phyloP scores from a whole-genome alignment of 805 yeast genomes.

The Barnettozyma californica region DNA sequence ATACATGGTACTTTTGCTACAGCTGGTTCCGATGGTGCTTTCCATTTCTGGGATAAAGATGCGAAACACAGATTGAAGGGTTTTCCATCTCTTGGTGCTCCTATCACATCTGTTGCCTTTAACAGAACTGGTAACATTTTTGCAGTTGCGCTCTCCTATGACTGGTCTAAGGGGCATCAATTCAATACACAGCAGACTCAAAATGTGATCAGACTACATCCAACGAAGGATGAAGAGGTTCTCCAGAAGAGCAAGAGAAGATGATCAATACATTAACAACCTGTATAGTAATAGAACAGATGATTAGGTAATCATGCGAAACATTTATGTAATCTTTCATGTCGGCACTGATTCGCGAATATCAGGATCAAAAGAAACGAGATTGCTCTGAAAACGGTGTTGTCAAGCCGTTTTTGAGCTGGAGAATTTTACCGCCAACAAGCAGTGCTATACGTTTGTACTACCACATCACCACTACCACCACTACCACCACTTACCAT shows the following conservation, averaged over 20 bases:
- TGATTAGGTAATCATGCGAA: not conserved
- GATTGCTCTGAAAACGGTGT: not conserved
- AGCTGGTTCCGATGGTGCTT: constrained; percentile 91
- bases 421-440: not conserved
- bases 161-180: constrained; percentile 90
- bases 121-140: constrained; percentile 78
- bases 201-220: constrained; percentile 73
- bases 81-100: constrained; percentile 58
- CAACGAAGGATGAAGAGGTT: constrained; percentile 80
- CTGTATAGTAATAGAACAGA: not conserved
- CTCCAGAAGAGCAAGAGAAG: constrained; percentile 42
- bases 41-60: constrained; percentile 95
- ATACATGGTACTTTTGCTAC: constrained; percentile 86
- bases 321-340: not conserved
- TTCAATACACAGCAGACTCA: constrained; percentile 74
- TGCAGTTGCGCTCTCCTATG: constrained; percentile 91
- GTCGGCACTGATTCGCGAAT: not conserved
- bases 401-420: not conserved
- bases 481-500: not conserved
- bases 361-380: not conserved
- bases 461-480: not conserved
- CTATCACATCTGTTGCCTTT: constrained; percentile 75
- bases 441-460: not conserved
- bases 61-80: constrained; percentile 82
- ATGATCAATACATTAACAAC: not conserved